These are phyloP conservation scores for Tulasnella sp. DNA, from an alignment of 768 basidiomycete species.

Conservation along the genomic window DNA sequence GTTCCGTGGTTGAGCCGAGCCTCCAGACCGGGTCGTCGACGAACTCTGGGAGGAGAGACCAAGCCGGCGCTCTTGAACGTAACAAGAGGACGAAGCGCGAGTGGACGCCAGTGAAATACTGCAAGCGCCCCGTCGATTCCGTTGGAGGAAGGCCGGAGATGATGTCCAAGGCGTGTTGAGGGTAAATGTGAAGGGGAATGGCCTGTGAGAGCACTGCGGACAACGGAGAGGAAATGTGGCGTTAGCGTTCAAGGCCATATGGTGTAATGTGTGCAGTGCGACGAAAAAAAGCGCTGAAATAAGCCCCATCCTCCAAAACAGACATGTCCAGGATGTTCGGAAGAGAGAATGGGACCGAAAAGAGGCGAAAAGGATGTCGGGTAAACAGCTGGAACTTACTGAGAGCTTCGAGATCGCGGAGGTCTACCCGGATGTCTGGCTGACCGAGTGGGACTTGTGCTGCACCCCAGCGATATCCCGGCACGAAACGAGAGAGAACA, in stretches of 20 bases:
- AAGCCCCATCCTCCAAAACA: not conserved
- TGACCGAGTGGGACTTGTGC: conserved; percentile 27
- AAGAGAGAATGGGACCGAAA: not conserved
- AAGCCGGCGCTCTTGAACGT: conserved; percentile 34
- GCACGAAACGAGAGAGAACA: conserved; percentile 41
- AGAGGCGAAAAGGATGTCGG: not conserved
- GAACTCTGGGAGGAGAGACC: not conserved
- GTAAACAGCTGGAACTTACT: conserved; percentile 35
- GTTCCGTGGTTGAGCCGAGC: not conserved
- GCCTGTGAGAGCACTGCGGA: conserved; percentile 50
- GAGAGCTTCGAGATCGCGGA: conserved; percentile 52
- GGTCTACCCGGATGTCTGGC: conserved; percentile 34
- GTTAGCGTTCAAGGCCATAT: not conserved
- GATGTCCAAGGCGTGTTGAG: conserved; percentile 49
- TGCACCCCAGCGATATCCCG: conserved; percentile 41
- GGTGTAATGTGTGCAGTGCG: conserved; percentile 2
- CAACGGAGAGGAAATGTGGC: not conserved
- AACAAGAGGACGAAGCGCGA: conserved; percentile 64
- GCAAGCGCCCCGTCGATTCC: conserved; percentile 6
- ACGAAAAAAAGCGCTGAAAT: conserved; percentile 6
- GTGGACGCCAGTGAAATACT: conserved; percentile 36
- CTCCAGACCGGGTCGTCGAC: conserved; percentile 7
- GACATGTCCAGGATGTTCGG: not conserved
- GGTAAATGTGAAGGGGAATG: conserved; percentile 56
- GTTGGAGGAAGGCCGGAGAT: conserved; percentile 29